These are phyloP conservation scores for Cinchona pubescens DNA, from an alignment of 257 asterid species.

Conservation along the genomic window DNA sequence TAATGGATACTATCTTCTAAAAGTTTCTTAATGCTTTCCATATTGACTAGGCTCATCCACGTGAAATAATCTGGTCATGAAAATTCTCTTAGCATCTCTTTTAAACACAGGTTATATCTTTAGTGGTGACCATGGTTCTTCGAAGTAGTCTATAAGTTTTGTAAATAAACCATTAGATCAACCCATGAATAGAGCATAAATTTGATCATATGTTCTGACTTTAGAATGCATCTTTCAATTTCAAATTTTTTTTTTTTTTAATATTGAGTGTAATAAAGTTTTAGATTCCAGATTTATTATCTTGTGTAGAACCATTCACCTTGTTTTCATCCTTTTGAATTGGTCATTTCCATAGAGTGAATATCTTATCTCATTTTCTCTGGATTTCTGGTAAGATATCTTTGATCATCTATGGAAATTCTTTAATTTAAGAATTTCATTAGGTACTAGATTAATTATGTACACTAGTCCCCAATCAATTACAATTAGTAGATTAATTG, in stretches of 20 bases:
- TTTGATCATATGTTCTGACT: no score
- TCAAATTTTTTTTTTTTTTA: no score
- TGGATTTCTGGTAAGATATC: not conserved
- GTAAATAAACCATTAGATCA: no score
- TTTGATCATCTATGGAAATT: not conserved
- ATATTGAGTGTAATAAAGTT: not conserved
- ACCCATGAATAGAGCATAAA: no score
- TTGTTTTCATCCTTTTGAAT: not conserved
- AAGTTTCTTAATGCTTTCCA: not conserved
- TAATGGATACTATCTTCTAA: not conserved
- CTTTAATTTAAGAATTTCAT: no score
- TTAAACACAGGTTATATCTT: not conserved
- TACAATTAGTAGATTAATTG: not conserved
- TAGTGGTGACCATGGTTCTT: not conserved
- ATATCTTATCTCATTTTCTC: not conserved
- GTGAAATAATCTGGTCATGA: not conserved
- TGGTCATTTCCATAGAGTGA: not conserved
- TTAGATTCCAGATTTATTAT: not conserved
- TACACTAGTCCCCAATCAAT: not conserved
- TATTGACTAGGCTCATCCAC: not conserved
- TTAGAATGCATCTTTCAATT: not conserved
- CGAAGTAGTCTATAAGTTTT: not conserved
- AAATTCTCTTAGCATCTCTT: not conserved
- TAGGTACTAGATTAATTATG: no score
- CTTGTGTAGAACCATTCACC: not conserved